Evolutionary conservation across 2,329 filamentous ascomycete genomes (phyloP), one percentile per base, ranked within the genome.

Genomic region (Ceratocystiopsis brevicomis): DNA sequence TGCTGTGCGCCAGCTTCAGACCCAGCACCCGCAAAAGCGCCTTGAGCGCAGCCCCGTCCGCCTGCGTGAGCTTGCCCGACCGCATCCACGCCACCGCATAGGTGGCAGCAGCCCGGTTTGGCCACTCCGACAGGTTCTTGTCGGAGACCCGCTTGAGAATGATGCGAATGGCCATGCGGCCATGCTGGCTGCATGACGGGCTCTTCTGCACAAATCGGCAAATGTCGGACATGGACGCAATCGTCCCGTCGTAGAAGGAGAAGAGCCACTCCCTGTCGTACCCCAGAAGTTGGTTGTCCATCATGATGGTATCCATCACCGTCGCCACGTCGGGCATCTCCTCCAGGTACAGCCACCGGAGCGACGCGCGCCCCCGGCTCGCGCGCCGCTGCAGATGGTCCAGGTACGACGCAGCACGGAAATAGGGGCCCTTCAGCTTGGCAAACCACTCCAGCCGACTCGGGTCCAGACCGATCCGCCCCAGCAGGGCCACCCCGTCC

Each of bases 71-170:
- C 3, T 38, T 42, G 8, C 38, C 35, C 6, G 44, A 47, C 34
- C 38, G 46, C 15, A 39, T 42, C 51, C 50, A 53, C 13, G 48
- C 48, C 18, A 44, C 25, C n/a, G 48, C 38, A 9, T 51, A 47
- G 2, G 44, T 44, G 37, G 45, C 38, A 0, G 43, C 46, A 4
- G 50, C 50, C 12, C 32, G 33, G 17, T 41, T 37, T 2, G 46
- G 40, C 49, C 50, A 52, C 25, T 38, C 43, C 14, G 15, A n/a
- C 4, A 6, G 19, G 19, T 6, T 6, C 19, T 21, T 6, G 19
- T 16, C 37, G 25, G 47, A 34, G 40, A 44, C 41, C n/a, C 49
- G 45, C 37, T 49, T 38, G 10, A 47, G 44, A 10, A 51, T 37
- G 16, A 40, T 49, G 37, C 47, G 38, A 30, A 48, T 44, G 4